These are phyloP conservation scores for Trypanosoma caninum DNA, from an alignment of 208 protist genomes.

Conservation along the genomic window DNA sequence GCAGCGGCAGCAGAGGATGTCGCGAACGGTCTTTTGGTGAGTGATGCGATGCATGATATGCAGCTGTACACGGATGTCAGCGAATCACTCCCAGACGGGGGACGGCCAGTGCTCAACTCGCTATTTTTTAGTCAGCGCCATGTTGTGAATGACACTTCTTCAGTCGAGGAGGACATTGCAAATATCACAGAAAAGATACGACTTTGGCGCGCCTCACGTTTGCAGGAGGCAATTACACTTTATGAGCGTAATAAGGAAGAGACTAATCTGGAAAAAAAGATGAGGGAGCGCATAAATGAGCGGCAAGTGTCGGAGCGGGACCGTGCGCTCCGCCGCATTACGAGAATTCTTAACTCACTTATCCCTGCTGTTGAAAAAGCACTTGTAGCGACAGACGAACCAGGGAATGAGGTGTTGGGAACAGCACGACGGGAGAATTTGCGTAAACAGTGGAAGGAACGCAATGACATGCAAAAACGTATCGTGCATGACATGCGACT, in stretches of 20 bases:
- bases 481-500: constrained; percentile 20
- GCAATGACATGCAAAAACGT: constrained; percentile 12
- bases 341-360: constrained; percentile 32
- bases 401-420: not conserved
- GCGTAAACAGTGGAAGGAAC: constrained; percentile 12
- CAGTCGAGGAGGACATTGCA: constrained; percentile 34
- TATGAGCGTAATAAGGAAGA: constrained; percentile 16
- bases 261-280: constrained; percentile 23
- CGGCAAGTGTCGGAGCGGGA: constrained; percentile 37
- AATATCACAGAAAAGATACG: constrained; percentile 22
- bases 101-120: constrained; percentile 24
- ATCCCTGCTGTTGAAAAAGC: constrained; percentile 23
- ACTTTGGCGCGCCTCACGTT: constrained; percentile 31
- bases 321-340: constrained; percentile 53
- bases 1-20: constrained; percentile 20
- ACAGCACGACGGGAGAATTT: constrained; percentile 2
- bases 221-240: constrained; percentile 21
- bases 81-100: constrained; percentile 18
- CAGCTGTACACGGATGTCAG: constrained; percentile 21
- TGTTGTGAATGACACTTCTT: constrained; percentile 24
- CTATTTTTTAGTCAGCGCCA: constrained; percentile 28
- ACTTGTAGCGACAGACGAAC: not conserved
- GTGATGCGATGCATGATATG: constrained; percentile 28
- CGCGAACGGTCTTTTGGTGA: constrained; percentile 10
- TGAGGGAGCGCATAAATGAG: constrained; percentile 37